Evolutionary conservation across 345 rosid genomes (phyloP).

Genomic region (Camelina laxa): DNA sequence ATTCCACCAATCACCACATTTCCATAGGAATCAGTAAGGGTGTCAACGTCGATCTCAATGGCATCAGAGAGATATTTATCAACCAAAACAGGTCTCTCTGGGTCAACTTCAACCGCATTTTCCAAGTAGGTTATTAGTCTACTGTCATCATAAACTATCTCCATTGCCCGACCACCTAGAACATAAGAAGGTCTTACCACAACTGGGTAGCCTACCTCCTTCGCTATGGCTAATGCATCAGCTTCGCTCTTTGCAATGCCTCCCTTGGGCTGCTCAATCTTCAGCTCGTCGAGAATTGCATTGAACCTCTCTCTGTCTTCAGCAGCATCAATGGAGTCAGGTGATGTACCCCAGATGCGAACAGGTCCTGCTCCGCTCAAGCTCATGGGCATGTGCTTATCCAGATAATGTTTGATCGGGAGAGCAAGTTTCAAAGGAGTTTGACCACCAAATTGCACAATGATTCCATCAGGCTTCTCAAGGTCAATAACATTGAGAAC

Average conservation of each 20-base stretch:
- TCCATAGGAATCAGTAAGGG: constrained; percentile 81
- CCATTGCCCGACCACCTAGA: constrained; percentile 98
- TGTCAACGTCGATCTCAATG: constrained; percentile 86
- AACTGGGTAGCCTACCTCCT: constrained; percentile 86
- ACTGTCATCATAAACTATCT: constrained; percentile 79
- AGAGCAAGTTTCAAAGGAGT: constrained; percentile 92
- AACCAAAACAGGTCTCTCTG: constrained; percentile 85
- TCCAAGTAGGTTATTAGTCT: constrained; percentile 80
- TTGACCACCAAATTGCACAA: constrained; percentile 98
- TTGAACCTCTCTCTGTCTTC: constrained; percentile 96
- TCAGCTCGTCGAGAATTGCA: constrained; percentile 72
- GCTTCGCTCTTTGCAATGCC: constrained; percentile 94
- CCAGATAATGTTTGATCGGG: constrained; percentile 82
- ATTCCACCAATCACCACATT: constrained; percentile 94
- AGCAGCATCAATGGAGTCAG: constrained; percentile 96
- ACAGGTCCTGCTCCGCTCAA: constrained; percentile 79
- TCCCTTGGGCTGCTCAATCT: constrained; percentile 96
- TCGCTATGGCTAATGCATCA: constrained; percentile 85
- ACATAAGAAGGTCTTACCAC: constrained; percentile 97
- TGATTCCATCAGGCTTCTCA: constrained; percentile 95
- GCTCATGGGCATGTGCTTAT: constrained; percentile 65
- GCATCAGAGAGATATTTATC: constrained; percentile 93
- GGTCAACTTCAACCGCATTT: constrained; percentile 95
- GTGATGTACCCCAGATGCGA: constrained; percentile 93
- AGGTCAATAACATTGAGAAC: constrained; percentile 83